Percentiles rank a stretch among this genome's conserved stretches.
Conservation (phyloP, 1,284 basidiomycete species). For the Fistulinella staudtii region DNA sequence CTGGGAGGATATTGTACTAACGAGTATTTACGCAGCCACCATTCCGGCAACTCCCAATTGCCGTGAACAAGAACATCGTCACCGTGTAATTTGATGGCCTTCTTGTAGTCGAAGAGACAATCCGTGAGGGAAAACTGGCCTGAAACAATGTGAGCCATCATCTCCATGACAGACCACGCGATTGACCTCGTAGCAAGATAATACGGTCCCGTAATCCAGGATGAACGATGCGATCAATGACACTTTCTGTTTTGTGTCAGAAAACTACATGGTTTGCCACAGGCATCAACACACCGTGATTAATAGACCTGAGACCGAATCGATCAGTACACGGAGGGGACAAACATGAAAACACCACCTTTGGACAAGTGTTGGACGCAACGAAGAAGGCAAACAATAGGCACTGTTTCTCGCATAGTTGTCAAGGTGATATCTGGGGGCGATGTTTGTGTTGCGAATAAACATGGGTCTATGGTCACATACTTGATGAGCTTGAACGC, state of each 20-base stretch:
- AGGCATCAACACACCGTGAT: slow-evolving; percentile 55
- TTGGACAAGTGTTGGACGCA: slow-evolving; percentile 83
- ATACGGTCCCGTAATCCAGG: slow-evolving; percentile 85
- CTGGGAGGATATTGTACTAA: slow-evolving; percentile 15
- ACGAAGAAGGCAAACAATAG: slow-evolving; percentile 84
- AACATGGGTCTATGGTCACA: slow-evolving; percentile 18
- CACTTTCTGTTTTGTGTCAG: slow-evolving; percentile 54
- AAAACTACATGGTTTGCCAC: slow-evolving; percentile 6
- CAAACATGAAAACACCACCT: slow-evolving; percentile 41
- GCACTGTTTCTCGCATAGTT: slow-evolving; percentile 77
- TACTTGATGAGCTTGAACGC: slow-evolving; percentile 81
- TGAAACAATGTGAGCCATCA: slow-evolving; percentile 40
- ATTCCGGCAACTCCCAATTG: slow-evolving; percentile 86
- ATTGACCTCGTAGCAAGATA: slow-evolving; percentile 75
- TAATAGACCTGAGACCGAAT: slow-evolving; percentile 57
- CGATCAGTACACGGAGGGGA: slow-evolving; percentile 11
- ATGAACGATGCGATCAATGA: slow-evolving; percentile 86
- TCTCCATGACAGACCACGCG: slow-evolving; percentile 21
- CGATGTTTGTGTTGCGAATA: slow-evolving; percentile 1
- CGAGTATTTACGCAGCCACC: slow-evolving; percentile 75
- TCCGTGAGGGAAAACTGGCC: slow-evolving; percentile 75
- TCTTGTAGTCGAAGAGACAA: slow-evolving; percentile 67
- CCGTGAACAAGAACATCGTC: slow-evolving; percentile 84
- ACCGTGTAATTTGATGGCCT: slow-evolving; percentile 71
- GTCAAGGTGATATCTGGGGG: slow-evolving; percentile 74